phyloP scores from a whole-genome alignment of 257 asterid species.

The Scutellaria galericulata region DNA sequence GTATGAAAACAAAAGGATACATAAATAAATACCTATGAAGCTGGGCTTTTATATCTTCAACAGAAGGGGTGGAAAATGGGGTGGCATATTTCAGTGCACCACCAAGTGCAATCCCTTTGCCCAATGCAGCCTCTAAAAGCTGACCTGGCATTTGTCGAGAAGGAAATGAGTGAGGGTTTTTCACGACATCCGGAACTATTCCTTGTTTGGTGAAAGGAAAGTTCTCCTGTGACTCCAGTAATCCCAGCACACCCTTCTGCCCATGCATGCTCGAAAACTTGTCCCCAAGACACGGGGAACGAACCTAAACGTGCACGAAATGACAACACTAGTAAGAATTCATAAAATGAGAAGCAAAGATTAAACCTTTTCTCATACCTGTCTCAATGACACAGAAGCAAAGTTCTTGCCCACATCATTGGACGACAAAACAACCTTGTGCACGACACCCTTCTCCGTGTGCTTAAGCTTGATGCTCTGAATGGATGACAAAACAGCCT shows the following conservation, averaged over 20 bases:
- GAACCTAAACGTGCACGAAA: constrained; percentile 59
- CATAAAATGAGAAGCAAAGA: constrained; percentile 7
- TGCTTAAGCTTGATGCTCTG: constrained; percentile 83
- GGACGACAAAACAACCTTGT: constrained; percentile 80
- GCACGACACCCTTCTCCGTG: constrained; percentile 95
- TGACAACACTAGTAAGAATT: not conserved
- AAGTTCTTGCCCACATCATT: constrained; percentile 88
- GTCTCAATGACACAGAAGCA: constrained; percentile 87
- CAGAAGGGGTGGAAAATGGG: constrained; percentile 79
- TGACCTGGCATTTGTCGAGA: constrained; percentile 99
- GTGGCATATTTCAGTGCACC: constrained; percentile 80
- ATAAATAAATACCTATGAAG: constrained; percentile 77
- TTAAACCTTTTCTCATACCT: constrained; percentile 50
- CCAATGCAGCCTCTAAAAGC: constrained; percentile 88
- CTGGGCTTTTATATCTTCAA: constrained; percentile 71
- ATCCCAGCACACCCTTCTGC: constrained; percentile 95
- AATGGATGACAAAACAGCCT: constrained; percentile 73
- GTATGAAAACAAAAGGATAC: not conserved
- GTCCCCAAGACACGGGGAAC: constrained; percentile 90
- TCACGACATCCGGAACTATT: constrained; percentile 91
- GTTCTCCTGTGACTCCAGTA: constrained; percentile 87
- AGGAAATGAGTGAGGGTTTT: constrained; percentile 97
- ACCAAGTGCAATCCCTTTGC: constrained; percentile 89
- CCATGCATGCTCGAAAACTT: constrained; percentile 99
- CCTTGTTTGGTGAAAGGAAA: constrained; percentile 88